Evolutionary conservation across 176 grass and related monocot species (phyloP).

Genomic region (Zizania latifolia): DNA sequence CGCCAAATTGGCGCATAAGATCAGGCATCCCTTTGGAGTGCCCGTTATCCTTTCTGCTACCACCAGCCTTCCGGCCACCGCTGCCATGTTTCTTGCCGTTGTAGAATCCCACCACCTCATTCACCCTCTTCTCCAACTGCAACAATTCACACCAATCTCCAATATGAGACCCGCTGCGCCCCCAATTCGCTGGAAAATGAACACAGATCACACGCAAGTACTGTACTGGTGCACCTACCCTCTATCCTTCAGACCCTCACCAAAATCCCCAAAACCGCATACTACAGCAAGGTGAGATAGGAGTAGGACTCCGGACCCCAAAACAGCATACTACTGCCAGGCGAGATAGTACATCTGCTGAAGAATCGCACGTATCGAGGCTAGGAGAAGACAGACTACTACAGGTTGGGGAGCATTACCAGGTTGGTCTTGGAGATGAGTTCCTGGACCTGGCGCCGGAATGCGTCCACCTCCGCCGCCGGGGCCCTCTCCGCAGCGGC

Average conservation of each 20-base stretch:
- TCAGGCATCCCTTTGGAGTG: conserved; percentile 57
- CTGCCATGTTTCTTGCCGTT: conserved; percentile 53
- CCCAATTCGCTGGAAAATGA: not conserved
- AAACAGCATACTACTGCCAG: too few species aligned
- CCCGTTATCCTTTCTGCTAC: conserved; percentile 32
- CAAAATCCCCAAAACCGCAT: not conserved
- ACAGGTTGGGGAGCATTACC: conserved; percentile 17
- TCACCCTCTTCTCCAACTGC: conserved; percentile 64
- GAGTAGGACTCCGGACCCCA: too few species aligned
- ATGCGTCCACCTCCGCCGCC: conserved; percentile 23
- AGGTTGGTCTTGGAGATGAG: conserved; percentile 44
- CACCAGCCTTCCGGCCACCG: conserved; percentile 29
- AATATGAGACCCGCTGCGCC: not conserved
- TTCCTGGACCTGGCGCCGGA: conserved; percentile 38
- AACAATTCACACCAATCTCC: not conserved
- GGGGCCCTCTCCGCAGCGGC: not conserved
- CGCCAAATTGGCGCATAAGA: conserved; percentile 62
- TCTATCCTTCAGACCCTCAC: too few species aligned
- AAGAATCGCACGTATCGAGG: not conserved
- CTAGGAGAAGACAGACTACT: not conserved
- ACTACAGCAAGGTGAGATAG: not conserved
- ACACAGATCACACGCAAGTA: not conserved
- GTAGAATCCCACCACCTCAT: conserved; percentile 50
- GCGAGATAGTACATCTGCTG: too few species aligned
- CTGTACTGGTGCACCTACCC: too few species aligned